phyloP scores from a whole-genome alignment of 129 eudicot species.

The Sambucus nigra region DNA sequence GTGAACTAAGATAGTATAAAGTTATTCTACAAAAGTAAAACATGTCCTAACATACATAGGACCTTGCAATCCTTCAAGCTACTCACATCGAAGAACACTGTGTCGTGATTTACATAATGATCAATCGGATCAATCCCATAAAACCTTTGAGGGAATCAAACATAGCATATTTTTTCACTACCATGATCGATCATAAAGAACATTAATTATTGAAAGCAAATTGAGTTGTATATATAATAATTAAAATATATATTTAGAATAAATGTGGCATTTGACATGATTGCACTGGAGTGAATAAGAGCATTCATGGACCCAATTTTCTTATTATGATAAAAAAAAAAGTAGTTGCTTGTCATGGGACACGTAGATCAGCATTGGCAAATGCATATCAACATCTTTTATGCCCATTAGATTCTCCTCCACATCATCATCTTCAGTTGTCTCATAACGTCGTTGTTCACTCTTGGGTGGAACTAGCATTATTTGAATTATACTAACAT shows the following conservation, averaged over 20 bases:
- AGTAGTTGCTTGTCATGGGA: constrained; percentile 58
- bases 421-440: constrained; percentile 34
- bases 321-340: constrained; percentile 59
- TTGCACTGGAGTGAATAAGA: constrained; percentile 47
- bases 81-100: constrained; percentile 52
- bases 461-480: constrained; percentile 53
- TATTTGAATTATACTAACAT: constrained; percentile 59
- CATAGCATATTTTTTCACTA: constrained; percentile 68
- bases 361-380: constrained; percentile 63
- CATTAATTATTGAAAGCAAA: constrained; percentile 70
- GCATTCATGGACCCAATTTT: constrained; percentile 77
- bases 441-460: constrained; percentile 39
- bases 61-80: constrained; percentile 55
- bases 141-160: constrained; percentile 60
- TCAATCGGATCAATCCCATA: constrained; percentile 69
- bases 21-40: constrained; percentile 54
- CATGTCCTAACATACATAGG: constrained; percentile 64
- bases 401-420: constrained; percentile 32
- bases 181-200: constrained; percentile 87
- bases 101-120: constrained; percentile 52
- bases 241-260: constrained; percentile 64
- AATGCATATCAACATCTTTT: constrained; percentile 42
- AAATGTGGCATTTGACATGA: constrained; percentile 59
- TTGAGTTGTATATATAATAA: constrained; percentile 66
- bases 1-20: constrained; percentile 54